Evolutionary conservation across 202 grass and related monocot genomes (phyloP).

Genomic region (Schoenoplectus triqueter): DNA sequence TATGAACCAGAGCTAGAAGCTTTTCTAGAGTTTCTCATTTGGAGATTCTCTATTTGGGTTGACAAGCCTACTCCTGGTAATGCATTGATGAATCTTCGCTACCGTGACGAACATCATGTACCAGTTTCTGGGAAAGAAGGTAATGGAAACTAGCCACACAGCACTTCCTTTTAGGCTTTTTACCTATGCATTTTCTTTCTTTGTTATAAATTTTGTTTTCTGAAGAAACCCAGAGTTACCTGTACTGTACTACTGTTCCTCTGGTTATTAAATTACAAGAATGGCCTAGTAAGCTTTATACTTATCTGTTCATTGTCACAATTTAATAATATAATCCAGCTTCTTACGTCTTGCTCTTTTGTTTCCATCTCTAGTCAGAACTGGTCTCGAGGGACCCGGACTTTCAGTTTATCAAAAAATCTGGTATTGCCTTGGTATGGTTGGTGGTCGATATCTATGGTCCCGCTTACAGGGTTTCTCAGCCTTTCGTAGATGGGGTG

Average conservation of each 20-base stretch:
- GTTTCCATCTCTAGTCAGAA: constrained; percentile 67
- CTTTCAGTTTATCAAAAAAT: constrained; percentile 96
- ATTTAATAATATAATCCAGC: constrained; percentile 9
- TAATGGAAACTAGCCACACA: constrained; percentile 26
- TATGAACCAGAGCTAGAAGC: constrained; percentile 97
- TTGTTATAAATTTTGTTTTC: constrained; percentile 23
- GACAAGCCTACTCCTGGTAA: constrained; percentile 96
- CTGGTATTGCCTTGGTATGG: constrained; percentile 79
- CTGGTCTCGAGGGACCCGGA: constrained; percentile 84
- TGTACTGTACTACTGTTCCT: background rate
- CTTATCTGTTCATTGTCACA: background rate
- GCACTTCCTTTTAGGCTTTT: background rate
- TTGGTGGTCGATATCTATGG: constrained; percentile 89
- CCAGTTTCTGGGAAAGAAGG: constrained; percentile 71
- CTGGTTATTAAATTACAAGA: background rate
- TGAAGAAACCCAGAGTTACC: background rate
- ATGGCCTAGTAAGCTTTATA: background rate
- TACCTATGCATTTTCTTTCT: too few species aligned
- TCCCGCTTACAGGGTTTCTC: constrained; percentile 87
- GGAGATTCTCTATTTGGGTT: constrained; percentile 99
- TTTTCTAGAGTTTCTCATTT: constrained; percentile 96
- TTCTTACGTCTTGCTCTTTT: constrained; percentile 9
- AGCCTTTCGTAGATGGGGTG: constrained; percentile 91
- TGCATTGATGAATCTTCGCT: constrained; percentile 91
- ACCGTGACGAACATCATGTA: constrained; percentile 75